Conservation (phyloP, 306 rosid genomes). For the Lathyrus sativus region DNA sequence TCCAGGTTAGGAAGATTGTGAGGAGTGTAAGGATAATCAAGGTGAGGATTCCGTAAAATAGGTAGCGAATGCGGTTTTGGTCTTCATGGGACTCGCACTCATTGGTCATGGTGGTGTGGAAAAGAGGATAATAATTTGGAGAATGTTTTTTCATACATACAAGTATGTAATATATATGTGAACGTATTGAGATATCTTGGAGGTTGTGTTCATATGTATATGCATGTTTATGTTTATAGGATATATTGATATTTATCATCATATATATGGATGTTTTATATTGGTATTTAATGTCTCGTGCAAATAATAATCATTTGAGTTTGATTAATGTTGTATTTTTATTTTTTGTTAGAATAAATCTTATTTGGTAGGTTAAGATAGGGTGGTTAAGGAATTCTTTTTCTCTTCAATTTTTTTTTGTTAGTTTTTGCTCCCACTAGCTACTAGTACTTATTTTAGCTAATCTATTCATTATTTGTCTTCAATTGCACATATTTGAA, state of each 20-base stretch:
- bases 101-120: slow-evolving; percentile 40
- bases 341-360: no score
- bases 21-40: slow-evolving; percentile 38
- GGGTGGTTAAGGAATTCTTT: no score
- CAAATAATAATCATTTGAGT: no score
- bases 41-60: slow-evolving; percentile 16
- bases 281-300: not conserved
- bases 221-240: slow-evolving; percentile 27
- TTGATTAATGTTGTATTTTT: no score
- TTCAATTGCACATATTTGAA: no score
- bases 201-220: not conserved
- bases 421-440: no score
- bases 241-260: not conserved
- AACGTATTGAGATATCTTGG: no score
- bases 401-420: no score
- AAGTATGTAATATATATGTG: not conserved
- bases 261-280: no score
- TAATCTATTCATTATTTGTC: no score
- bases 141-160: slow-evolving; percentile 16
- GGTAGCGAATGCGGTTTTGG: slow-evolving; percentile 36
- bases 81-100: slow-evolving; percentile 43
- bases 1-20: slow-evolving; percentile 49
- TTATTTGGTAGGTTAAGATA: no score
- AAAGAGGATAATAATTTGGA: not conserved
- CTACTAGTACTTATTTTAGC: no score